Base-by-base conservation (phyloP, 169 alveolate species). In the Plasmodium vivax region DNA sequence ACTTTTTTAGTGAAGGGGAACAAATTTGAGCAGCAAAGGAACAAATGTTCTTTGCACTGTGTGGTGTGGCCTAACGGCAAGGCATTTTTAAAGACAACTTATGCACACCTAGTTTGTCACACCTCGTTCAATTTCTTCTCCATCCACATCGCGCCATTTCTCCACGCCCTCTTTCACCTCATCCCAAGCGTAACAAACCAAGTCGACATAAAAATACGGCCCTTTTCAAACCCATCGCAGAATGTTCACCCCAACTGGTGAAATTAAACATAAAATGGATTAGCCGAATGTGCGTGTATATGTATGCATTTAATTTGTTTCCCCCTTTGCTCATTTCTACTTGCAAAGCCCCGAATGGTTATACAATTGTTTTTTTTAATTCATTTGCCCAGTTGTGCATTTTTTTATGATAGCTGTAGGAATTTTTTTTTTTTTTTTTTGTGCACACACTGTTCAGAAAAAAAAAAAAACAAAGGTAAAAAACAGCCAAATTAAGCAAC, bases 381-480 rank as follows among this genome's bases (percentile, higher is more conserved):
- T 84, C 79, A 45, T 84, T 84, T 56, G 6, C 38, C 27, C 32
- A 27, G 47, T 84, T 43, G 51, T 62, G 58, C 47, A 38, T 36
- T 54, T 82, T 68, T 68, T 68, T 68, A 68, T 68, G 77, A 68
- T 68, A 30, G 38, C 32, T 6, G 77, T 68, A 68, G 14, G 38
- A 74, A 30, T 30, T 27, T 27, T 45, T 68, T 32, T 75, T 51
- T 74, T 85, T 88, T 87, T 87, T 77, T 87, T 74, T 54, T n/a
- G 75, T 56, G 90, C 75, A 62, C 82, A 85, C 80, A 73, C 36
- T 72, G 84, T 85, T 85, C 84, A 73, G 84, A 45, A 9, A 82
- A 82, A 82, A 79, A 80, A 80, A 84, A 74, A 85, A 62, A 85
- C 3, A 75, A 75, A 68, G 38, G 38, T 68, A 68, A 68, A 75